Evolutionary conservation across 768 basidiomycete species (phyloP).

Genomic region (Cubamyces lactineus): DNA sequence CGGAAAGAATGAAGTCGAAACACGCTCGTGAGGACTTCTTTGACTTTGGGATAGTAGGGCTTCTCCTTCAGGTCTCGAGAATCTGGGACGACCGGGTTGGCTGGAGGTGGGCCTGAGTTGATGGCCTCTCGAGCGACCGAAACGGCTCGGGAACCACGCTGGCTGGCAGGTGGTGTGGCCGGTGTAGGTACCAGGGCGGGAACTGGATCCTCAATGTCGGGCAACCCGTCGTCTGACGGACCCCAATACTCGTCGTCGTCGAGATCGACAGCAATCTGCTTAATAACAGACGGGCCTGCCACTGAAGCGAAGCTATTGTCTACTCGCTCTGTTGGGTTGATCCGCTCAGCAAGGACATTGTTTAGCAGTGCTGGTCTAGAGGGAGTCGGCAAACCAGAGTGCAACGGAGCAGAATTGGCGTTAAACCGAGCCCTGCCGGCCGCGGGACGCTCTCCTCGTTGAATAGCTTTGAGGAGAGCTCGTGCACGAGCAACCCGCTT

Average conservation of each 20-base stretch:
- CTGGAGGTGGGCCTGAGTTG: neutral
- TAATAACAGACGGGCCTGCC: no score
- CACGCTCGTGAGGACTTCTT: slow-evolving; percentile 51
- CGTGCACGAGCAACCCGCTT: slow-evolving; percentile 8
- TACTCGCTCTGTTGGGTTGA: neutral
- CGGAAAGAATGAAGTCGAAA: slow-evolving; percentile 78
- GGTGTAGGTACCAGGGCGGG: neutral
- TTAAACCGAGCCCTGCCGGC: neutral
- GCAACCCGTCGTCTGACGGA: slow-evolving; percentile 6
- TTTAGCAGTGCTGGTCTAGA: neutral
- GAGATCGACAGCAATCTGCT: neutral
- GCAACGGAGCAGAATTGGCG: neutral
- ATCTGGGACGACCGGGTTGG: neutral
- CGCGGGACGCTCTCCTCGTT: slow-evolving; percentile 10
- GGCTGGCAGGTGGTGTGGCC: slow-evolving; percentile 13
- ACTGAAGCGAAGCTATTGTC: no score
- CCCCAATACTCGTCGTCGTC: slow-evolving; percentile 18
- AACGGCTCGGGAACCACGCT: neutral
- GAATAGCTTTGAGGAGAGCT: slow-evolving; percentile 1
- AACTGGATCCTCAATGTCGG: neutral
- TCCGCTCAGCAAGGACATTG: neutral
- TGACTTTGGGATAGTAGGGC: slow-evolving; percentile 39
- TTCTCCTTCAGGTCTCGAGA: slow-evolving; percentile 14
- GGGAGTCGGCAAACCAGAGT: neutral
- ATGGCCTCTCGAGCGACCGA: neutral